A percentile compares a stretch with the other conserved stretches of the same genome.
Evolutionary conservation across 1,284 basidiomycete genomes (phyloP).

Genomic region (Fomitopsis schrenkii): DNA sequence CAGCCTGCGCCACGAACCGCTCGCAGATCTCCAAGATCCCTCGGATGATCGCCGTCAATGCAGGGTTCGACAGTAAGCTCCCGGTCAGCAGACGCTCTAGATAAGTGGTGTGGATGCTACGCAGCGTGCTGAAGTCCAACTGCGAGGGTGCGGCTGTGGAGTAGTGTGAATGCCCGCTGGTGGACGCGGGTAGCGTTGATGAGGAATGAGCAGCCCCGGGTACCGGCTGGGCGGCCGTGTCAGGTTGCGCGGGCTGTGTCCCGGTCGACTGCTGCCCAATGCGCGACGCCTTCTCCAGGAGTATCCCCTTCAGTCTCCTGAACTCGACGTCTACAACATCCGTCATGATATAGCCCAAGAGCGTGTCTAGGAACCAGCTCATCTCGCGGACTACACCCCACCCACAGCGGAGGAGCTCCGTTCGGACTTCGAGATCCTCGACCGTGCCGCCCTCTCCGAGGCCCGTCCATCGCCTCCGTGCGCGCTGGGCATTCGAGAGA

Average conservation of each 20-base stretch:
- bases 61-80: slow-evolving; percentile 68
- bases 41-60: slow-evolving; percentile 60
- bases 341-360: slow-evolving; percentile 82
- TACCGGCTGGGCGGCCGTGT: background rate
- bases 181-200: slow-evolving; percentile 16
- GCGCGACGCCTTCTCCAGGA: slow-evolving; percentile 28
- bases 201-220: slow-evolving; percentile 12
- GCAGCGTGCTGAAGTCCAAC: slow-evolving; percentile 83
- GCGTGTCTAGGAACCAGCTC: slow-evolving; percentile 86
- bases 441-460: slow-evolving; percentile 80
- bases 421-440: slow-evolving; percentile 61
- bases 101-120: slow-evolving; percentile 77
- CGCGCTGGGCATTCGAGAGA: slow-evolving; percentile 79
- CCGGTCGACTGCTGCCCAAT: slow-evolving; percentile 21
- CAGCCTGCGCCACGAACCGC: slow-evolving; percentile 78
- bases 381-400: slow-evolving; percentile 86
- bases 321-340: slow-evolving; percentile 89
- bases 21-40: slow-evolving; percentile 80
- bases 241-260: slow-evolving; percentile 5
- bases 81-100: slow-evolving; percentile 79
- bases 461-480: slow-evolving; percentile 79
- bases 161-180: slow-evolving; percentile 18
- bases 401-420: slow-evolving; percentile 65
- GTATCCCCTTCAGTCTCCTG: slow-evolving; percentile 54
- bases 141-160: slow-evolving; percentile 24